These are phyloP conservation scores for Pleoardoris graminearum DNA, from an alignment of 2,329 filamentous ascomycete species.

Conservation along the genomic window DNA sequence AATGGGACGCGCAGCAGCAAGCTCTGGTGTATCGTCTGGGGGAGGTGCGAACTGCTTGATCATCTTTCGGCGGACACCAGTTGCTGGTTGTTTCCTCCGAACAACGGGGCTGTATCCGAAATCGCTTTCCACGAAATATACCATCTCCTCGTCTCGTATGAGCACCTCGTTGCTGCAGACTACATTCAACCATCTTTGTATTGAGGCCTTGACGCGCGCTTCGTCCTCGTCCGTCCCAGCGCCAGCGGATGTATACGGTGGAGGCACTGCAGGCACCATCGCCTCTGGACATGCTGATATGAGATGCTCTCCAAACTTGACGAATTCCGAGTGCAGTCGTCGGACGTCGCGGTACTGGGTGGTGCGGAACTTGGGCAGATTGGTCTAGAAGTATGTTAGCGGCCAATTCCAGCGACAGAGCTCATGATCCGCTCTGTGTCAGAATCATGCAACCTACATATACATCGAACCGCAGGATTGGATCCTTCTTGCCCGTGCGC, in stretches of 20 bases:
- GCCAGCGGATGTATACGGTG: slow-evolving; percentile 90
- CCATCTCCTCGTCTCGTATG: slow-evolving; percentile 94
- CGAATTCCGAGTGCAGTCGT: slow-evolving; percentile 91
- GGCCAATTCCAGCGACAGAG: neutral
- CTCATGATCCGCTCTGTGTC: neutral
- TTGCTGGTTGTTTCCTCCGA: slow-evolving; percentile 94
- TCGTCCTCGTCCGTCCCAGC: slow-evolving; percentile 97
- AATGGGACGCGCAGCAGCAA: slow-evolving; percentile 83
- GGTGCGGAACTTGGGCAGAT: slow-evolving; percentile 95
- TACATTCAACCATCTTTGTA: slow-evolving; percentile 95
- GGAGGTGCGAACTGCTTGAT: slow-evolving; percentile 98
- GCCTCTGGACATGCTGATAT: slow-evolving; percentile 98
- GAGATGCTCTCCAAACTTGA: slow-evolving; percentile 93
- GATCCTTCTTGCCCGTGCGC: slow-evolving; percentile 91
- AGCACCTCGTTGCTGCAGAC: slow-evolving; percentile 90
- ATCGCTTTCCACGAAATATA: slow-evolving; percentile 98
- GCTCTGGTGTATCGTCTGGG: slow-evolving; percentile 93
- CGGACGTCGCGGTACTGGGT: slow-evolving; percentile 98
- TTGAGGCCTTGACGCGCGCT: slow-evolving; percentile 77
- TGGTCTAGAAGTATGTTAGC: slow-evolving; percentile 68
- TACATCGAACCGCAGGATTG: slow-evolving; percentile 91
- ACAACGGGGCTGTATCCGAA: slow-evolving; percentile 97
- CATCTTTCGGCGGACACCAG: slow-evolving; percentile 90
- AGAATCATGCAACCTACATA: slow-evolving; percentile 68
- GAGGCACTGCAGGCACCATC: slow-evolving; percentile 89